Evolutionary conservation across 2,329 filamentous ascomycete species (phyloP), one percentile per base, ranked within the genome.

Genomic region (Simplicillium sp.): DNA sequence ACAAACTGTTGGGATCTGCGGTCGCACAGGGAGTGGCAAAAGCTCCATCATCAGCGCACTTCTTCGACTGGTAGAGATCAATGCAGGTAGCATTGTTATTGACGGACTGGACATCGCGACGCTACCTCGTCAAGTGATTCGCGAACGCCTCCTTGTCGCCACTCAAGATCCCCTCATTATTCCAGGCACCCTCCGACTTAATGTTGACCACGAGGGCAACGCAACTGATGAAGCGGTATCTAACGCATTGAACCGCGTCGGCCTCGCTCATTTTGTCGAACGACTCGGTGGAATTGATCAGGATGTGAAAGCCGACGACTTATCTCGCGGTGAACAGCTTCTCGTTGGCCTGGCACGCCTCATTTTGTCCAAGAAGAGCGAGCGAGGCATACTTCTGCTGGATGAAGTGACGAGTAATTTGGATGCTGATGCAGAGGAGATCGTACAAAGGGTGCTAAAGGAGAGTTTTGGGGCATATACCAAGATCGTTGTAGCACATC

Each of bases 101-200:
- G 68, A 72, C 46, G 54, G 45, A 31, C 39, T 62, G 1, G 50
- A 56, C 0, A 54, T 65, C 4, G 14, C 51, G 36, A 45, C 43
- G 7, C 53, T 73, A 14, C 47, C 65, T 42, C 60, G 67, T 8
- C 14, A 49, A 2, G 46, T 51, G 1, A 55, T 73, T 2, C 66
- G 69, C 7, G 50, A 61, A 33, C 63, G 60, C 6, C 53, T 73
- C 37, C 66, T 69, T 39, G 64, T 66, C 13, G 50, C 73, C 2
- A 65, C 70, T 1, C 69, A 74, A 49, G 69, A 73, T 9, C 49
- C 66, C 1, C 61, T 68, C 11, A 69, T 73, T 51, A 49, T 71
- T 3, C 61, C 60, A 1, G 62, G 57, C 34, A 60, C 54, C 2
- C 57, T 63, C 40, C 50, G 47, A 14, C 33, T 48, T 6, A 66